Evolutionary conservation across 257 asterid genomes (phyloP), one percentile per base, ranked within the genome.

Genomic region (Plectranthus barbatus): DNA sequence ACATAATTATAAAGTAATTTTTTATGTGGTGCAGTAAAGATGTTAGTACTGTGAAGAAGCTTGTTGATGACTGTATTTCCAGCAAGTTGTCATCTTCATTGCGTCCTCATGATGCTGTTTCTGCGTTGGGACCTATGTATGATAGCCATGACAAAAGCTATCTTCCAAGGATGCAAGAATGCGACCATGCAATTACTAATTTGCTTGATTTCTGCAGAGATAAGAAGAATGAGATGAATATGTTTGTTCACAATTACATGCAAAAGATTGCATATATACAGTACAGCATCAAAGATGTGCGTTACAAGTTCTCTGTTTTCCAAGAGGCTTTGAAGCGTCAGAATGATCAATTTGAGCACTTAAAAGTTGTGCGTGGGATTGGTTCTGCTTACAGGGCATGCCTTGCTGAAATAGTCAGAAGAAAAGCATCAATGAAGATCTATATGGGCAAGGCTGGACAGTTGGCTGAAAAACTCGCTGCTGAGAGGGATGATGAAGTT

Each of bases 381-480:
- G 97, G 97, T 40, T 89, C 90, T 9, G 95, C 97, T 2, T 93
- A 93, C 64, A 78, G 90, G 75, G 96, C 95, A 13, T 93, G 99
- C 79, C 94, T 93, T 73, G 96, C 99, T 0, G 99, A 93, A 79
- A 73, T 93, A 9, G 94, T 93, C 60, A 84, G 99, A 70, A 81
- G 99, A 76, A 87, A 87, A 82, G 95, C 93, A 49, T 69, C 88
- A 3, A 84, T 85, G 96, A 93, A 93, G 82, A 88, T 93, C 61
- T 93, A 87, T 71, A 87, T 87, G 95, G 97, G 99, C 56, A 90
- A 90, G 82, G 99, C 99, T 65, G 97, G 99, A 23, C 95, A 84
- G 66, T 56, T 93, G 81, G 99, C 96, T 47, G 99, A 93, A 75
- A 86, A 76, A 81, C 90, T 93, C 67, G 99, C 99, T 31, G 77